Conservation (phyloP, 164 flowering plant genomes). For the Annona squamosa region DNA sequence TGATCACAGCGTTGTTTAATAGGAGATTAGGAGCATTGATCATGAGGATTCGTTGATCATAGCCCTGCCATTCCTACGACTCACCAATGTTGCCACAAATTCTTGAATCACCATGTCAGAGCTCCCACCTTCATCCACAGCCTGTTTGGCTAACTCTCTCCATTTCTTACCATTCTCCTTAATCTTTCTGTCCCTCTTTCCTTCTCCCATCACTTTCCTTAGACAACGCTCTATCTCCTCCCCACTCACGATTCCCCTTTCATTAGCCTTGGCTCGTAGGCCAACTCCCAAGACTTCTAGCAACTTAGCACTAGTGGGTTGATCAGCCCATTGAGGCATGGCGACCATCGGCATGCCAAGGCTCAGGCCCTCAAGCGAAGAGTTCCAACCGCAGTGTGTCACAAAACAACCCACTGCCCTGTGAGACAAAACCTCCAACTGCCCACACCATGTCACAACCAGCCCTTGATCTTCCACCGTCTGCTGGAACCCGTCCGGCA, state of each 20-base stretch:
- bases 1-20: too few relatives aligned
- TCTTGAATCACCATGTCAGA: constrained; percentile 37
- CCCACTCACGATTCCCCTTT: constrained; percentile 25
- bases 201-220: constrained; percentile 34
- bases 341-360: constrained; percentile 25
- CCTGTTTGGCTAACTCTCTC: constrained; percentile 37
- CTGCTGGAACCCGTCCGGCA: constrained; percentile 19
- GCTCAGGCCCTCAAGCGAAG: constrained; percentile 19
- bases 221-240: constrained; percentile 31
- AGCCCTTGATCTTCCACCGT: constrained; percentile 20
- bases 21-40: too few relatives aligned
- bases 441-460: constrained; percentile 26
- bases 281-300: constrained; percentile 46
- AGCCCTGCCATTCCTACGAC: not conserved
- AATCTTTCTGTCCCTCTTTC: constrained; percentile 26
- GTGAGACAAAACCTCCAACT: constrained; percentile 26
- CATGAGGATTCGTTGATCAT: too few relatives aligned
- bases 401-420: constrained; percentile 26
- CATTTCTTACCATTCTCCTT: constrained; percentile 30
- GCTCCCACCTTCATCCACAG: constrained; percentile 38
- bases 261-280: constrained; percentile 26
- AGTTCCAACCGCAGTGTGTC: constrained; percentile 32
- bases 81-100: constrained; percentile 20
- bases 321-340: constrained; percentile 20
- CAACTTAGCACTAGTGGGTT: constrained; percentile 38